Evolutionary conservation across 2,329 filamentous ascomycete species (phyloP).

Genomic region (Hypocreales sp.): DNA sequence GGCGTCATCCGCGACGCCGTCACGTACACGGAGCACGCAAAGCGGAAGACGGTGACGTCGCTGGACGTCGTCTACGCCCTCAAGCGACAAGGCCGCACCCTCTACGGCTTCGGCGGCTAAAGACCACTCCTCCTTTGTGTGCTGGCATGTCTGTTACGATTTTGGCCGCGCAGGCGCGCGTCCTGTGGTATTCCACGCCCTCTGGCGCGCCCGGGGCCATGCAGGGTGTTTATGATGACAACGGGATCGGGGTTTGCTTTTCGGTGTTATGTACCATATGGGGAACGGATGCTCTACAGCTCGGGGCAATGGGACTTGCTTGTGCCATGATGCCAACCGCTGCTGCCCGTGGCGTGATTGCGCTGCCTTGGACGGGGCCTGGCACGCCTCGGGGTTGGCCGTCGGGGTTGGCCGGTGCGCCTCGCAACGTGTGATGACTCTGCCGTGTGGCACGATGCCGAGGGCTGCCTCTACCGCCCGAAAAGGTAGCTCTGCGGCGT

Average conservation of each 20-base stretch:
- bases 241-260: slow-evolving; percentile 25
- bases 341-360: no score
- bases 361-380: no score
- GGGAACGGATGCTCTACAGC: slow-evolving; percentile 21
- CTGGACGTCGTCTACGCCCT: slow-evolving; percentile 53
- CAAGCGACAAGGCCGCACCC: slow-evolving; percentile 58
- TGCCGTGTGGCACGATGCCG: no score
- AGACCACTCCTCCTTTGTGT: no score
- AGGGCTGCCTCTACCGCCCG: no score
- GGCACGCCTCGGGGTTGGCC: no score
- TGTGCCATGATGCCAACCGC: slow-evolving; percentile 10
- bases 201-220: slow-evolving; percentile 9
- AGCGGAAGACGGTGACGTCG: slow-evolving; percentile 65
- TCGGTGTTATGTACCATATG: slow-evolving; percentile 27
- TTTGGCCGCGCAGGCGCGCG: slow-evolving; percentile 8
- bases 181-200: slow-evolving; percentile 2
- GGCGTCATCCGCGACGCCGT: slow-evolving; percentile 62
- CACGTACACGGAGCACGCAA: slow-evolving; percentile 68
- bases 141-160: slow-evolving; percentile 22
- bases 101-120: slow-evolving; percentile 87
- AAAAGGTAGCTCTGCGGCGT: no score
- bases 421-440: no score
- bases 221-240: slow-evolving; percentile 25
- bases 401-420: no score
- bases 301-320: slow-evolving; percentile 18